Percentiles rank a stretch among this genome's conserved stretches.
phyloP scores from a whole-genome alignment of 208 protist species.

The Trypanosomatidae sp. region DNA sequence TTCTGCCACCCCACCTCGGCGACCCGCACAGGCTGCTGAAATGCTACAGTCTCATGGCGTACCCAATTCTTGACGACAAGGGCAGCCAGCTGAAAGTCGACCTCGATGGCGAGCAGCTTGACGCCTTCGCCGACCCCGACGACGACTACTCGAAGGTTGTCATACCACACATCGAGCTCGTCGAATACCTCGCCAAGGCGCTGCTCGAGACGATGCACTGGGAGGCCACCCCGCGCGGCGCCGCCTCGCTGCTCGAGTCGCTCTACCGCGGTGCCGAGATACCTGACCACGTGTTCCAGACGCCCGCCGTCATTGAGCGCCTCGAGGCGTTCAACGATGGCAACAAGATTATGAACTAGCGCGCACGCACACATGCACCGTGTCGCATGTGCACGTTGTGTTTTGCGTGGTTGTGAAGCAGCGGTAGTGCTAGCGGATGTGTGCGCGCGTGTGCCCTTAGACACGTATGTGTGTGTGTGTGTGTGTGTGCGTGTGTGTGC shows the following conservation, averaged over 20 bases:
- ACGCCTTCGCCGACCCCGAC: slow-evolving; percentile 81
- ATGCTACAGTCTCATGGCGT: slow-evolving; percentile 83
- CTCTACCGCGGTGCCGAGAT: slow-evolving; percentile 83
- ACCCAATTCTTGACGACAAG: slow-evolving; percentile 85
- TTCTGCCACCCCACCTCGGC: slow-evolving; percentile 75
- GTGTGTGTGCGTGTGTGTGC: too few species aligned
- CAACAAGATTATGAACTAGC: slow-evolving; percentile 63
- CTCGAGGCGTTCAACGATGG: slow-evolving; percentile 60
- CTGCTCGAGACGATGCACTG: slow-evolving; percentile 84
- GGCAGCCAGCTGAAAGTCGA: slow-evolving; percentile 78
- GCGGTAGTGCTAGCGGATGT: too few species aligned
- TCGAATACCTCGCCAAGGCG: slow-evolving; percentile 76
- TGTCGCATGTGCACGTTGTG: slow-evolving; percentile 4
- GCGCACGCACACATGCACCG: too few species aligned
- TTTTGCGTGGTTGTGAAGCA: too few species aligned
- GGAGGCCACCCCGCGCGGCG: slow-evolving; percentile 76
- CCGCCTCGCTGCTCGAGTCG: slow-evolving; percentile 79
- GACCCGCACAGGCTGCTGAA: slow-evolving; percentile 83
- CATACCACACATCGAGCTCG: slow-evolving; percentile 78
- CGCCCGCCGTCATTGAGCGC: slow-evolving; percentile 75
- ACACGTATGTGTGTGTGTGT: too few species aligned
- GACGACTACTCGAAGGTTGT: slow-evolving; percentile 86
- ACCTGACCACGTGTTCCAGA: slow-evolving; percentile 85
- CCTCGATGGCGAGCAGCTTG: slow-evolving; percentile 72
- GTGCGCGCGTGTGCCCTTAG: too few species aligned